A percentile compares a stretch with the other conserved stretches of the same genome.
Conservation (phyloP, 768 basidiomycete genomes). For the Suillus ampliporus region DNA sequence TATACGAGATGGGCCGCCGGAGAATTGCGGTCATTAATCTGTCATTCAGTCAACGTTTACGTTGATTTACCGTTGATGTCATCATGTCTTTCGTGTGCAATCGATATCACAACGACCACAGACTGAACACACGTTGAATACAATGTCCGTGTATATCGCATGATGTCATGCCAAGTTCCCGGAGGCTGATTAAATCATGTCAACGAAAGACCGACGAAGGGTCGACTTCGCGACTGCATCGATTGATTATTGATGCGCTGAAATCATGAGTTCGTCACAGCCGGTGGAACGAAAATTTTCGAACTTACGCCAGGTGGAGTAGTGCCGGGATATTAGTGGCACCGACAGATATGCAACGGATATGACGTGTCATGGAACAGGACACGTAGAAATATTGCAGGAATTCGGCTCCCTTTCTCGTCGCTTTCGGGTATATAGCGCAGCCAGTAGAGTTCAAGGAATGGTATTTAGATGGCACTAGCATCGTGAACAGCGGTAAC, state of each 20-base stretch:
- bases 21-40: neutral
- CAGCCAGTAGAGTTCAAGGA: neutral
- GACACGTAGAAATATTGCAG: neutral
- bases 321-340: neutral
- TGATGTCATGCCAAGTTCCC: neutral
- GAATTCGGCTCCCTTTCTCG: neutral
- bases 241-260: neutral
- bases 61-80: neutral
- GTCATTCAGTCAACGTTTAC: neutral
- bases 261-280: neutral
- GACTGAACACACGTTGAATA: neutral
- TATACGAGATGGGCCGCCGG: neutral
- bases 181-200: neutral
- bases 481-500: neutral
- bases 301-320: neutral
- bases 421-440: neutral
- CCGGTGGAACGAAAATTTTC: neutral
- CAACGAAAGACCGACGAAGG: neutral
- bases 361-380: neutral
- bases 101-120: neutral
- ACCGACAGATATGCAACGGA: neutral
- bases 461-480: slow-evolving; percentile 1
- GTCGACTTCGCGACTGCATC: neutral
- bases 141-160: neutral
- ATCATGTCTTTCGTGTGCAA: neutral